Evolutionary conservation across 257 asterid species (phyloP), one percentile per base, ranked within the genome.

Genomic region (Primulina eburnea): DNA sequence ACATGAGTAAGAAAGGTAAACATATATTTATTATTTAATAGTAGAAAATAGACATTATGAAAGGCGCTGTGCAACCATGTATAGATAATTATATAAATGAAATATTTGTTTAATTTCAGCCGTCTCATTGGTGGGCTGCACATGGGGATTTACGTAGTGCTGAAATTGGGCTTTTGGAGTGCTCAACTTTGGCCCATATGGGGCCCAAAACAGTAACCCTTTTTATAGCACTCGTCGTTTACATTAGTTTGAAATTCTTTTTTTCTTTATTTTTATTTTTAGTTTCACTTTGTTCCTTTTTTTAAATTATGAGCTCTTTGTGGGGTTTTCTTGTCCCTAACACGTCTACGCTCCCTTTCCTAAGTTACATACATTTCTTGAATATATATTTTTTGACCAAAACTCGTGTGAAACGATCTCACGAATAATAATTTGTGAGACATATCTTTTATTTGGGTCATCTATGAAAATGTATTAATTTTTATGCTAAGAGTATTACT

Each of bases 101-200:
- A 4, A 32, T 3, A 32, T 32, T 32, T 32, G 7, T 32, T 32
- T 32, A 3, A 32, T 32, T 32, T 38, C 16, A 9, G 50, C 3
- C 50, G 10, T 38, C 53, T 40, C 53, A 43, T 43, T 43, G 53
- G 53, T 43, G 53, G n/a, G n/a, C n/a, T 12, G 53, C 53, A 43
- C 53, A 43, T 43, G 53, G n/a, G 2, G 50, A 43, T 43, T n/a
- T 43, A 43, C n/a, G 14, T 43, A 12, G 67, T 65, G 68, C 67
- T 43, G 26, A 66, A 73, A 37, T 38, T 73, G 72, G 71, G 77
- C 77, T 73, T 73, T 73, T 65, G 26, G 56, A 73, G 62, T 73
- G 67, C 62, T 50, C 47, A 32, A 58, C 62, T 64, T 60, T 58
- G 71, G 72, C 67, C 77, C 71, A 73, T 57, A 18, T 11, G 14